Evolutionary conservation across 2,329 filamentous ascomycete genomes (phyloP), one percentile per base, ranked within the genome.

Genomic region (Beauveria varroae): DNA sequence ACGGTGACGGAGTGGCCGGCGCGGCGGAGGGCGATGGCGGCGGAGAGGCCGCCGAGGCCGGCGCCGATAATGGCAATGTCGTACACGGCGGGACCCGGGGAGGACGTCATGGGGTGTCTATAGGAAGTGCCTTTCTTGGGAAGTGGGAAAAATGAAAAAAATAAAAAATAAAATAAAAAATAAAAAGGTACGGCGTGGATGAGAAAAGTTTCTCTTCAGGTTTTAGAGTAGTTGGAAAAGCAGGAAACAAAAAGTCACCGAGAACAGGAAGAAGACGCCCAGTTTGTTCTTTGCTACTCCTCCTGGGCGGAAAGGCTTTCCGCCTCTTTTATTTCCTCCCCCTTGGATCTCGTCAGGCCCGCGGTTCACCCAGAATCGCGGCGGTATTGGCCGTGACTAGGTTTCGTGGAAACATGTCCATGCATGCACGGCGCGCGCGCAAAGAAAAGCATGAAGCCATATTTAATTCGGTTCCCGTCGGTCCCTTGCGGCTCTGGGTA

Each of bases 1-100:
- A 88, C 79, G 26, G 81, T 85, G 18, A 78, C 72, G 20, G 64
- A 61, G 64, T 78, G 76, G 16, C 76, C 76, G 22, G 72, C 71
- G 14, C 73, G 72, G 18, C 76, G 74, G 18, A 77, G 71, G 1
- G 76, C 71, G 20, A 77, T 72, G 41, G 75, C 75, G 5, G 70
- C 72, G 1, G 70, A 70, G 46, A 77, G 68, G 37, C 75, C 75
- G 14, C 74, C 76, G 22, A 77, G 70, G 20, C 75, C 76, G 20
- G 73, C 74, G 51, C 76, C 76, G 16, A 78, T 62, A 51, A 77
- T 68, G 52, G 67, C 71, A 28, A 76, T 68, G 26, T 67, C 72
- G 22, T 79, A 72, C 24, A 60, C 50, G 34, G 58, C 18, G 10
- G 44, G 47, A 7, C 20, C 7, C 16, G 30, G 16, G 24, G 24